Base-by-base conservation (phyloP, 2,329 filamentous ascomycete species). In the Coleophoma cylindrospora region DNA sequence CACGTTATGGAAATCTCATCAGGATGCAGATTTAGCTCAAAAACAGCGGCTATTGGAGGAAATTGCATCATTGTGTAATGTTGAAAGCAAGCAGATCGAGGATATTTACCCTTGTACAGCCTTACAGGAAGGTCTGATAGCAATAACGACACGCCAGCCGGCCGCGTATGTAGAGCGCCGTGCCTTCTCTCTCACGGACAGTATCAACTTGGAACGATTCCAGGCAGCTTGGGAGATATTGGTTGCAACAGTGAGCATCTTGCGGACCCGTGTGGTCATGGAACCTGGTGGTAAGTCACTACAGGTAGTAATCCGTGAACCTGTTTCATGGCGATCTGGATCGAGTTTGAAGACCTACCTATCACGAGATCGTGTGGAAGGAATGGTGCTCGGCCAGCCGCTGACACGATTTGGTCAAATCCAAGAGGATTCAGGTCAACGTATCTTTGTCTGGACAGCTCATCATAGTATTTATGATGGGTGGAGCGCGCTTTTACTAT, bases 81-180 rank as follows among this genome's bases (percentile, higher is more conserved):
- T 44, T 33, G 27, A 33, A 15, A 32, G 19, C 34, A 45, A 48
- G 17, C 44, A 51, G 34, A 51, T 51, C 36, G 45, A 64, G 33
- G 69, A 74, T 48, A 54, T 66, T 1, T 73, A 69, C 41, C 70
- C 71, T 9, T 72, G 69, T 56, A 69, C 68, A 4, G 61, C 66
- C 1, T 58, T 74, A 0, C 72, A 74, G 47, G 68, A 69, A 48
- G 70, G 68, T 3, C 59, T 74, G 1, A 57, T 74, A 19, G 65
- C 69, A 0, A 52, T 71, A 1, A 61, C 69, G 0, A 58, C 55
- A n/a, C 64, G 64, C 37, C 58, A 66, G 12, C 46, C 59, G 0
- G 69, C 68, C 2, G 65, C 66, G 1, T 75, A 74, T 40, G 61
- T 72, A 9, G 15, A 38, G 17, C 49, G 43, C n/a, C 37, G 21